Evolutionary conservation across 1,284 basidiomycete species (phyloP).

Genomic region (Termitomyces sp.): DNA sequence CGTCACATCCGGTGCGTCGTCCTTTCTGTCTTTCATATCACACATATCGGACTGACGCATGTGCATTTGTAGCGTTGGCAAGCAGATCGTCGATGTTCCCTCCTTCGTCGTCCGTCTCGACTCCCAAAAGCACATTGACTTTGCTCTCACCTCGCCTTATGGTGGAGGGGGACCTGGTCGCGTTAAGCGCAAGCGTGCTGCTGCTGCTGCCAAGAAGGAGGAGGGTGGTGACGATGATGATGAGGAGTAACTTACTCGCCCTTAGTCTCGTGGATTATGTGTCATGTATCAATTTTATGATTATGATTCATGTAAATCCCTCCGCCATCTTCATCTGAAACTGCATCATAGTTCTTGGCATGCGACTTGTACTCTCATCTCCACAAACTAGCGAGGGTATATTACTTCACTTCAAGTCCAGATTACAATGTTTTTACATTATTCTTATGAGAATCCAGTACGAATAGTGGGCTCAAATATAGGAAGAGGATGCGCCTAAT

Average conservation of each 20-base stretch:
- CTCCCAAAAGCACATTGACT: constrained; percentile 99
- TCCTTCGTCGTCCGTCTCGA: constrained; percentile 98
- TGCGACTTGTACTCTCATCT: no score
- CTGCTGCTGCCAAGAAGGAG: constrained; percentile 88
- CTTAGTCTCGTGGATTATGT: constrained; percentile 3
- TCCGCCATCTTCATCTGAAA: no score
- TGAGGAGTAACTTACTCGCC: constrained; percentile 57
- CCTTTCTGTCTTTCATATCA: background rate
- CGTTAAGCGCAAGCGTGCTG: constrained; percentile 98
- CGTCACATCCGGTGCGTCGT: constrained; percentile 83
- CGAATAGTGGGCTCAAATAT: constrained; percentile 50
- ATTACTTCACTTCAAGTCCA: no score
- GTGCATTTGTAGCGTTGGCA: constrained; percentile 72
- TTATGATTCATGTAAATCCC: constrained; percentile 15
- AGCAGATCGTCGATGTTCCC: constrained; percentile 99
- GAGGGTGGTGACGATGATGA: constrained; percentile 89
- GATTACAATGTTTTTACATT: background rate
- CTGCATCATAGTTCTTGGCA: no score
- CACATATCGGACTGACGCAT: constrained; percentile 4
- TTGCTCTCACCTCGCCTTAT: constrained; percentile 95
- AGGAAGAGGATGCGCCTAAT: constrained; percentile 63
- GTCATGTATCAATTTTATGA: constrained; percentile 16
- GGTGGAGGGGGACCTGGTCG: constrained; percentile 96
- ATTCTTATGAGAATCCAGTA: constrained; percentile 44
- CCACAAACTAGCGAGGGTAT: background rate